Base-by-base conservation (phyloP, 192 early-diverging fungal species). In the Entrophospora sp. region DNA sequence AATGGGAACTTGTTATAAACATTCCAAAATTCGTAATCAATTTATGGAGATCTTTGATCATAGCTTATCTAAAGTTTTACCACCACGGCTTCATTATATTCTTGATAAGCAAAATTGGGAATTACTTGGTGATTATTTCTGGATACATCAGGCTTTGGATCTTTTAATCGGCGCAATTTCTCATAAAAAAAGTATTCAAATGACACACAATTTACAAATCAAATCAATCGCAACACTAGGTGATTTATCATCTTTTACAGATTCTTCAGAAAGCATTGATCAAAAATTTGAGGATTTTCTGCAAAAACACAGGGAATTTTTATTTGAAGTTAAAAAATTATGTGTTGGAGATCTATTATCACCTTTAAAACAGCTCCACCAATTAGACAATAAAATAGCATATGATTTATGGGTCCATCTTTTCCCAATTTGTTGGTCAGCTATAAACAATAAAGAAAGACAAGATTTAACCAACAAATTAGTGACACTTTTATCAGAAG, bases 31-130 rank as follows among this genome's bases (percentile, higher is more conserved):
- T 55, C 82, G 97, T 14, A 79, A 81, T 22, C 74, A 83, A 52
- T 98, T 99, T 73, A 76, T 86, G 20, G 79, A 78, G 1, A 89
- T 93, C 13, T 89, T 96, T 60, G 86, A 97, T 49, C 69, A 84
- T 12, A 92, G 89, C 65, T 81, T 95, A 60, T 79, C 83, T 22
- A 79, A 79, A 5, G 73, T 81, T 0, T 69, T 95, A n/a, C 75
- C 81, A 53, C 79, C 80, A 24, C 78, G 97, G 5, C 75, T 99
- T 13, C 89, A 87, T 37, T 99, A 99, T 67, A 73, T 98, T 22
- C 70, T 99, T 31, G 85, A 86, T 31, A 85, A 91, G 10, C 97
- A 99, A 72, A 97, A 91, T 64, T 99, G 97, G 97, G 95, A 97
- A 49, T 87, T 78, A 53, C 79, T 99, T 10, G 80, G 83, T 0